Percentiles rank a stretch among this genome's conserved stretches.
Conservation (phyloP, 2,329 filamentous ascomycete genomes). For the Diplodia intermedia region DNA sequence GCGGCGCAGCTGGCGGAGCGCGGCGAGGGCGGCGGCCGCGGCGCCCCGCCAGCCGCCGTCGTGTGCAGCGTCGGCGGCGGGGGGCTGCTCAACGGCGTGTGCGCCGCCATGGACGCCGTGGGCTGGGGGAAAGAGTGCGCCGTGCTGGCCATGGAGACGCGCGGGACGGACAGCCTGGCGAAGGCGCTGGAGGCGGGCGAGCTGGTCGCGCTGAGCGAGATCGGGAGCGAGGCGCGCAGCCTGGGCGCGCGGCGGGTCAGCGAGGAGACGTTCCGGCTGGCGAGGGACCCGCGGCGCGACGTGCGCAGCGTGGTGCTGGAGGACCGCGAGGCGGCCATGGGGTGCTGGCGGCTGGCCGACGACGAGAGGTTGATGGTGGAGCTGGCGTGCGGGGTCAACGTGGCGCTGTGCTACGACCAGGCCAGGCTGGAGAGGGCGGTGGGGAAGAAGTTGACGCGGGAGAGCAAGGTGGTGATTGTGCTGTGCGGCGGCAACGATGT, state of each 20-base stretch:
- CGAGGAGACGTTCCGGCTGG: slow-evolving; percentile 70
- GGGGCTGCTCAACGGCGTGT: slow-evolving; percentile 77
- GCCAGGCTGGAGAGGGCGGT: slow-evolving; percentile 76
- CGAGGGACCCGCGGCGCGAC: slow-evolving; percentile 52
- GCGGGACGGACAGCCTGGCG: slow-evolving; percentile 73
- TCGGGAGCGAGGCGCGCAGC: slow-evolving; percentile 77
- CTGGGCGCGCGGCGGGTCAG: slow-evolving; percentile 74
- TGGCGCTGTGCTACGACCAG: slow-evolving; percentile 58
- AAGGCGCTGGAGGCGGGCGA: slow-evolving; percentile 63
- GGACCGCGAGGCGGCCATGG: slow-evolving; percentile 81
- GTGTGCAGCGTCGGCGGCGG: slow-evolving; percentile 83
- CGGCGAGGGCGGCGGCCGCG: slow-evolving; percentile 46
- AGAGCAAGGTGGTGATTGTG: slow-evolving; percentile 79
- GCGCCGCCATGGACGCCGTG: slow-evolving; percentile 43
- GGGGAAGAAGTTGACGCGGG: slow-evolving; percentile 86
- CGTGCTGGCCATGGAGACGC: slow-evolving; percentile 77
- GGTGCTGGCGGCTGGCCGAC: slow-evolving; percentile 77
- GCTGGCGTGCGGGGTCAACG: slow-evolving; percentile 80
- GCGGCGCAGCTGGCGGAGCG: slow-evolving; percentile 48
- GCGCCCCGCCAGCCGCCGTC: slow-evolving; percentile 69
- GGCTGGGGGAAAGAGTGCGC: slow-evolving; percentile 37
- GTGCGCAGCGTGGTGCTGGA: slow-evolving; percentile 69
- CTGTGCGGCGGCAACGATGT: slow-evolving; percentile 75
- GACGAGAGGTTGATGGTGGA: slow-evolving; percentile 85
- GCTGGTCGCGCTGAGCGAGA: slow-evolving; percentile 68